Conservation (phyloP, 192 early-diverging fungal species). For the Linnemannia exigua region DNA sequence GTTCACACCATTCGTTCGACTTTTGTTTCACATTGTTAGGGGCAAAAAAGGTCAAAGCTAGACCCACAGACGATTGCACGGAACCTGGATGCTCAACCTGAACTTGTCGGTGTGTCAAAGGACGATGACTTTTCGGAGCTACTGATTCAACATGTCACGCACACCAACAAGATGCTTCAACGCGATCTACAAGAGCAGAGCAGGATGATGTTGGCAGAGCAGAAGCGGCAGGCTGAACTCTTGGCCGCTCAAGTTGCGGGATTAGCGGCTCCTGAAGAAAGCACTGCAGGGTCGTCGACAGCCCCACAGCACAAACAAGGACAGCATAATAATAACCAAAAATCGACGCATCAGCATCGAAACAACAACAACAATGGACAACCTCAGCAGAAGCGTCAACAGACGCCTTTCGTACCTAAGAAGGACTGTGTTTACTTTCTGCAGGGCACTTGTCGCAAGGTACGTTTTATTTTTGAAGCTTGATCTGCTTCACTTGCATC, state of each 20-base stretch:
- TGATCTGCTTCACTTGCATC: neutral
- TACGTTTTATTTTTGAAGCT: neutral
- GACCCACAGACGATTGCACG: conserved; percentile 10
- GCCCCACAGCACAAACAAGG: neutral
- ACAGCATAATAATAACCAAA: neutral
- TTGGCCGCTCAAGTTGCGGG: conserved; percentile 14
- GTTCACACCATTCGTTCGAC: neutral
- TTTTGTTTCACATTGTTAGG: neutral
- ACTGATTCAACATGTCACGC: conserved; percentile 34
- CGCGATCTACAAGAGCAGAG: conserved; percentile 33
- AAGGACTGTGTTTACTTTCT: conserved; percentile 30
- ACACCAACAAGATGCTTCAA: conserved; percentile 40
- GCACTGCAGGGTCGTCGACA: neutral
- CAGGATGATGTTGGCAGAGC: conserved; percentile 31
- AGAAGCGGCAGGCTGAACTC: conserved; percentile 17
- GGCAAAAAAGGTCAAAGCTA: neutral
- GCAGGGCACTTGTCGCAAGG: conserved; percentile 27
- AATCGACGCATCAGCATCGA: neutral
- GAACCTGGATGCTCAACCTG: conserved; percentile 37
- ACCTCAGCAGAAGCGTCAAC: neutral
- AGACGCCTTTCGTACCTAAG: conserved; percentile 28
- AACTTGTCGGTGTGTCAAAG: conserved; percentile 30
- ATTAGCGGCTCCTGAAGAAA: neutral
- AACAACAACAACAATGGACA: neutral
- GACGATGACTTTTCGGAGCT: conserved; percentile 43